Evolutionary conservation across 768 basidiomycete genomes (phyloP).

Genomic region (Panaeolus papilionaceus): DNA sequence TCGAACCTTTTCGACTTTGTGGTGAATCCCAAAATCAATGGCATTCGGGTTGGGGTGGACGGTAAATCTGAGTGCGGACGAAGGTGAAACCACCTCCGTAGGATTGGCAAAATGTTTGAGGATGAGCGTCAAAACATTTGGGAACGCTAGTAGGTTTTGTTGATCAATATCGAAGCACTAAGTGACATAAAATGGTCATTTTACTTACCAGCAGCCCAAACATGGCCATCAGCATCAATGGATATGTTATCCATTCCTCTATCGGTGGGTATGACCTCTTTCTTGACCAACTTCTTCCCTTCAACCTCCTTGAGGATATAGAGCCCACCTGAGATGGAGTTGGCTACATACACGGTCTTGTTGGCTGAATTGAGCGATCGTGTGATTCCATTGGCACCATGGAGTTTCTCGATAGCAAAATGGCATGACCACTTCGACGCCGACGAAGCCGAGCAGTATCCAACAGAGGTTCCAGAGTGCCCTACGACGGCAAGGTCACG

Average conservation of each 20-base stretch:
- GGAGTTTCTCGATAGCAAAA: constrained; percentile 57
- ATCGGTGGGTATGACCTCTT: constrained; percentile 55
- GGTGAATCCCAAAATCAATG: constrained; percentile 62
- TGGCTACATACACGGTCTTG: constrained; percentile 68
- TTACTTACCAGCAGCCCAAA: constrained; percentile 66
- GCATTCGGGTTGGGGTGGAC: constrained; percentile 56
- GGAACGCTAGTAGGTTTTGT: constrained; percentile 42
- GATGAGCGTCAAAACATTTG: constrained; percentile 39
- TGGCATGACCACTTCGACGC: constrained; percentile 55
- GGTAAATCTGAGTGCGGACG: constrained; percentile 57
- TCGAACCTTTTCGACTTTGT: constrained; percentile 61
- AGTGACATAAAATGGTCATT: neutral
- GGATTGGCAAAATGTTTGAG: constrained; percentile 51
- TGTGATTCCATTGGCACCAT: constrained; percentile 67
- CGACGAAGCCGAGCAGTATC: constrained; percentile 63
- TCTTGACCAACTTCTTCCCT: constrained; percentile 65
- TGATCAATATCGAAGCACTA: neutral
- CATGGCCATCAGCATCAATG: constrained; percentile 60
- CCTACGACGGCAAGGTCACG: constrained; percentile 28
- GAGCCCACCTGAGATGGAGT: constrained; percentile 49
- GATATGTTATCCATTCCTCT: constrained; percentile 62
- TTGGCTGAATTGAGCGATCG: constrained; percentile 45
- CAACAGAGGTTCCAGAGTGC: constrained; percentile 54
- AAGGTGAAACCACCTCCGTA: constrained; percentile 43
- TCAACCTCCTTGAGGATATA: constrained; percentile 61